phyloP scores from a whole-genome alignment of 2,329 filamentous ascomycete species.

The Aspergillus uvarum region DNA sequence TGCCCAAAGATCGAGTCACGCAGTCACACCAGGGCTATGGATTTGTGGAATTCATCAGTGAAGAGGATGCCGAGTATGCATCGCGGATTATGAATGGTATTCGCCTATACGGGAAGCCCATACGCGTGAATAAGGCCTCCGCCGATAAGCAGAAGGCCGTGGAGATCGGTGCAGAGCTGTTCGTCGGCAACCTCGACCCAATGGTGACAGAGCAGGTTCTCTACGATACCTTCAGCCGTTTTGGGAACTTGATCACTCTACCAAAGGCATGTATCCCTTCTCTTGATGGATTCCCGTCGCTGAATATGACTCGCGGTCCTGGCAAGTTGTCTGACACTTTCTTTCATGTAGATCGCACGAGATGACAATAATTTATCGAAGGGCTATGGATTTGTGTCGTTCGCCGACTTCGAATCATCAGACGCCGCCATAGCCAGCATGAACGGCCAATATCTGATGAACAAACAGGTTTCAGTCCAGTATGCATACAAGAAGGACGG shows the following conservation, averaged over 20 bases:
- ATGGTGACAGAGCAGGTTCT: slow-evolving; percentile 95
- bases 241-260: slow-evolving; percentile 77
- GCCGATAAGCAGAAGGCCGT: slow-evolving; percentile 93
- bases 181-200: slow-evolving; percentile 90
- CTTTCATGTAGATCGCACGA: slow-evolving; percentile 60
- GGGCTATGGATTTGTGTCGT: slow-evolving; percentile 95
- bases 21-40: slow-evolving; percentile 97
- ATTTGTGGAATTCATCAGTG: slow-evolving; percentile 96
- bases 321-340: slow-evolving; percentile 23
- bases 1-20: slow-evolving; percentile 96
- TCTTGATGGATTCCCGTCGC: background rate
- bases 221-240: slow-evolving; percentile 91
- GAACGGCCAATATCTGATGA: slow-evolving; percentile 95
- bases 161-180: slow-evolving; percentile 94
- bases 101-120: slow-evolving; percentile 86
- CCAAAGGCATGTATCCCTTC: slow-evolving; percentile 66
- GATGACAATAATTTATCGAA: slow-evolving; percentile 87
- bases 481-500: slow-evolving; percentile 99
- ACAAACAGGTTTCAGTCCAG: slow-evolving; percentile 93
- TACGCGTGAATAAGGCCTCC: slow-evolving; percentile 90
- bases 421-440: slow-evolving; percentile 89
- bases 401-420: slow-evolving; percentile 87
- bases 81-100: slow-evolving; percentile 96
- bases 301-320: slow-evolving; percentile 1
- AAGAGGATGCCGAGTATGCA: slow-evolving; percentile 94